Base-by-base conservation (phyloP, 768 basidiomycete genomes). In the Podaxis carcinomalis region DNA sequence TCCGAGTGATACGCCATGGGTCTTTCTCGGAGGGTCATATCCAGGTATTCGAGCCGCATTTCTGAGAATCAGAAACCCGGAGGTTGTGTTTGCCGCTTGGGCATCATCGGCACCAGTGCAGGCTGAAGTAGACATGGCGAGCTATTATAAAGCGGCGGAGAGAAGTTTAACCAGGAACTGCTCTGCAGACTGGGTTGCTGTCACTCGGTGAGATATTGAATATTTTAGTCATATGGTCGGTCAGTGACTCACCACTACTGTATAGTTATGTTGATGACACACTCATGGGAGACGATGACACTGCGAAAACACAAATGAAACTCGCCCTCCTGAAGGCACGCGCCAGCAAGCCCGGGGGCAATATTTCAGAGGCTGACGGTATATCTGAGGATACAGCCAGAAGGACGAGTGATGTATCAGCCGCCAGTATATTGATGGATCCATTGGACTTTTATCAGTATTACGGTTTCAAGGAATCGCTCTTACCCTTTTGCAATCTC, bases 161-260 rank as follows among this genome's bases (percentile, higher is more conserved):
- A 74, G 80, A 32, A 80, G 78, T 60, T 69, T 81, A 21, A 79
- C 79, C 0, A 71, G 79, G 16, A 82, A 82, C 64, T 82, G 80
- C 61, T 81, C 79, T 4, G 78, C 79, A 1, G 81, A 82, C 71
- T 82, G 80, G 80, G 76, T 79, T 53, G 76, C 77, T 3, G 77
- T 81, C 9, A 81, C 80, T 36, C 59, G 59, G 59, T 60, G 32
- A 23, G 51, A 13, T 49, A 11, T 27, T 27, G 21, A 7, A 23
- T 27, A 16, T 27, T 23, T 19, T 19, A 11, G 1, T 19, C 35
- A 16, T 37, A 11, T 21, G 36, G 32, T 21, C 23, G 19, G 25
- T 28, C 1, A 5, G 37, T 14, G 14, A 46, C 39, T 50, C 10
- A 14, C 13, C 16, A 21, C 16, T 36, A 23, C 6, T 11, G 11